These are phyloP conservation scores for Effrenium voratum DNA, from an alignment of 73 alveolate genomes.

Conservation along the genomic window DNA sequence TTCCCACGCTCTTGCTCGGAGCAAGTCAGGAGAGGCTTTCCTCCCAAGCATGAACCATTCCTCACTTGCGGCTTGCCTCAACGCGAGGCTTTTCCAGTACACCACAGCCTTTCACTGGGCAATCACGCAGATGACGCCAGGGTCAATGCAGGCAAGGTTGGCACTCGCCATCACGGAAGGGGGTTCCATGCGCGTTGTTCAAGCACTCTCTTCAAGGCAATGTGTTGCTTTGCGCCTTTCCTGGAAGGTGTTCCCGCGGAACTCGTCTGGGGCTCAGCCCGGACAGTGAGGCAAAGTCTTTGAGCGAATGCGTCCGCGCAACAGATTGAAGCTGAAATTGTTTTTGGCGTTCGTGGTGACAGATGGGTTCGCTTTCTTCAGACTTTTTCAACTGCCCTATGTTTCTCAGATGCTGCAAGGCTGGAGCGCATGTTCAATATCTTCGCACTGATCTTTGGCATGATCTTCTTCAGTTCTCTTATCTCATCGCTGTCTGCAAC, in stretches of 20 bases:
- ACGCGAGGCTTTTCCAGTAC: slow-evolving; percentile 79
- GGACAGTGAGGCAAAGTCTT: not conserved
- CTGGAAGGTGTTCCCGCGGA: slow-evolving; percentile 49
- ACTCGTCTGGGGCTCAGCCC: slow-evolving; percentile 36
- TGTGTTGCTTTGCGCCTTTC: not conserved
- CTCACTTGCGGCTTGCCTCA: too few relatives aligned
- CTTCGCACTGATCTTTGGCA: slow-evolving; percentile 85
- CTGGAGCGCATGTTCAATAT: slow-evolving; percentile 79
- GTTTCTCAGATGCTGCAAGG: too few relatives aligned
- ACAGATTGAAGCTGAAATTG: not conserved
- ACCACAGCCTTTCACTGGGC: slow-evolving; percentile 92
- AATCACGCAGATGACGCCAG: slow-evolving; percentile 79
- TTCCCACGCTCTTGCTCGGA: too few relatives aligned
- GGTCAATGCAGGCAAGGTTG: slow-evolving; percentile 72
- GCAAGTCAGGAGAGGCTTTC: too few relatives aligned
- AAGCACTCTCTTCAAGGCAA: not conserved
- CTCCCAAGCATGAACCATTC: too few relatives aligned
- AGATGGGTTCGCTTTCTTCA: too few relatives aligned
- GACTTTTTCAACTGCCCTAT: too few relatives aligned
- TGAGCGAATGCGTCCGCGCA: not conserved
- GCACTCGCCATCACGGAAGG: not conserved
- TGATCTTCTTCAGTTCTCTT: slow-evolving; percentile 76
- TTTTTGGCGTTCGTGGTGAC: too few relatives aligned
- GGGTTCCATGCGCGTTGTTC: not conserved
- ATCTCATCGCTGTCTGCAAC: slow-evolving; percentile 86